These are phyloP conservation scores for Pichia phayaonensis DNA, from an alignment of 805 yeast genomes.

Conservation along the genomic window DNA sequence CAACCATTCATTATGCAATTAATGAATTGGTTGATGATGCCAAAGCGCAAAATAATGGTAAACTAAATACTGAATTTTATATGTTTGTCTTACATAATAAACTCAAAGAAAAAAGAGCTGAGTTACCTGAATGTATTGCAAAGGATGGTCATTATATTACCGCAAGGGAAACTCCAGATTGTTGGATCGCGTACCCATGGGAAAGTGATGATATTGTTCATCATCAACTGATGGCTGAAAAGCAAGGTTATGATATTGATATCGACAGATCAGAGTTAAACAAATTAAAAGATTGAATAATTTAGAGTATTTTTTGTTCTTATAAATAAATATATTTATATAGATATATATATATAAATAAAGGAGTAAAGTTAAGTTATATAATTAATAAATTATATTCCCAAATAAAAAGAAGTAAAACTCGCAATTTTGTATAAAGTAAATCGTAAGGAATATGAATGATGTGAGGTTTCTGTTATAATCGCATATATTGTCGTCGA, in stretches of 20 bases:
- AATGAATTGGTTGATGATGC: slow-evolving; percentile 70
- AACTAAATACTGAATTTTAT: slow-evolving; percentile 56
- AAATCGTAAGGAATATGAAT: neutral
- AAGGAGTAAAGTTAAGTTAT: neutral
- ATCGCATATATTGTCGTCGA: neutral
- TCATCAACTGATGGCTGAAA: slow-evolving; percentile 64
- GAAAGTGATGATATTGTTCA: slow-evolving; percentile 67
- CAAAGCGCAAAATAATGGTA: slow-evolving; percentile 45
- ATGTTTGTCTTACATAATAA: slow-evolving; percentile 76
- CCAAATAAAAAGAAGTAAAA: neutral
- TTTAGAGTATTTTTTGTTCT: neutral
- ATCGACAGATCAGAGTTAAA: slow-evolving; percentile 4
- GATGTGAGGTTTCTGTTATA: neutral
- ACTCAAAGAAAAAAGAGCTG: slow-evolving; percentile 63
- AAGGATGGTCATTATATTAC: slow-evolving; percentile 55
- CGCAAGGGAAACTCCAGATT: slow-evolving; percentile 68
- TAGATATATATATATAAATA: no score
- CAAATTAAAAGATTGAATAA: neutral
- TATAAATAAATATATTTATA: neutral
- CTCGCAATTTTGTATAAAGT: neutral
- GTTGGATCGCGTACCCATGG: slow-evolving; percentile 88
- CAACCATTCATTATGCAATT: slow-evolving; percentile 74
- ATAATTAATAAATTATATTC: neutral
- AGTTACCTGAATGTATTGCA: slow-evolving; percentile 56
- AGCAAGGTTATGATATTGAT: slow-evolving; percentile 59